Evolutionary conservation across 2,329 filamentous ascomycete genomes (phyloP), one percentile per base, ranked within the genome.

Genomic region (Calonectria pseudoreteaudii): DNA sequence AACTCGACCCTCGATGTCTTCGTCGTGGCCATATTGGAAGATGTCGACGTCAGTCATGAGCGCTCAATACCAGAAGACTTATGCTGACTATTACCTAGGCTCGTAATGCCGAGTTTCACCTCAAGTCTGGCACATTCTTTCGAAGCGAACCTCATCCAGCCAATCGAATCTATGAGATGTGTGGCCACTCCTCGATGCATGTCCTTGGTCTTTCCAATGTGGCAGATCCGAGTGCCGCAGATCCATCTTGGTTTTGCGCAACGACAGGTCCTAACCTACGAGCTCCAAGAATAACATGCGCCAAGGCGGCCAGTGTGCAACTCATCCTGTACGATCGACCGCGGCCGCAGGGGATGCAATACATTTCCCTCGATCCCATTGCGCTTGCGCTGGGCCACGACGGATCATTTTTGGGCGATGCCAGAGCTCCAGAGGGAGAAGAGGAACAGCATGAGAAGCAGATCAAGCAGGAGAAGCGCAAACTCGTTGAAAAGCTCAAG

Each of bases 1-100:
- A 99, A 99, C 85, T 98, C 96, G 47, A 93, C 93, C 62, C 88
- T 95, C 67, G 97, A 99, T 85, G 88, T 98, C 60, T 94, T 98
- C 81, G 96, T 98, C 47, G 92, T 98, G 65, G 93, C 95, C 31
- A 91, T 98, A 60, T 87, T 99, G 75, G 94, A 98, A 82, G 94
- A 97, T 86, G 95, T 98, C 47, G 95, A 98, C 87, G 95, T 97
- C 81, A 83, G 93, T 81, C 70, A 53, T 14, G 14, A 16, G 26
- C 41, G 31, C 31, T 18, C 34, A 8, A 36, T 3, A 16, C 34
- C 38, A 26, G 20, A 26, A 53, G 23, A 36, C 30, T 20, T 44
- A 47, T 68, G 72, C 80, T 86, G 76, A 86, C 77, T 20, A 26
- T 70, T 31, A 44, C 23, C 80, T n/a, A 95, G 93, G 88, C 93